Evolutionary conservation across 441 rosid genomes (phyloP), one percentile per base, ranked within the genome.

Genomic region (Pelargonium myrrhifolium): DNA sequence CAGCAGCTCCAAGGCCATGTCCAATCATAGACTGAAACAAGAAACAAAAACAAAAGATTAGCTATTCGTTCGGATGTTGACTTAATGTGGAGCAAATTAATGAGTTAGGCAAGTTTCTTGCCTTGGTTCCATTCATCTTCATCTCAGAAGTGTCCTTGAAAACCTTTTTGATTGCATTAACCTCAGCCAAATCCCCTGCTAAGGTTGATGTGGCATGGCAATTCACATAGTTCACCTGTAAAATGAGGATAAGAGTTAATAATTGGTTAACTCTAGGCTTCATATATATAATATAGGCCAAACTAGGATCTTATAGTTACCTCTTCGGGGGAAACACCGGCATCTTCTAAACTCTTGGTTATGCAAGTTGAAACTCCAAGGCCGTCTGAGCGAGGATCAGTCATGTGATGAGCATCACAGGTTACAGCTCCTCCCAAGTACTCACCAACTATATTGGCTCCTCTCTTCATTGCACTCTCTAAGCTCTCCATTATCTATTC

Each of bases 381-480:
- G 15, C 93, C 93, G 56, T 85, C 88, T 9, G 82, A 68, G 9
- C 87, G 80, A 0, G 93, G 93, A 51, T 84, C 85, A 0, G 93
- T 87, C 87, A 87, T 84, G 80, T 87, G 90, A 81, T 87, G 81
- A 74, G 93, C 93, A 69, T 85, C 90, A 47, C 87, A 84, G 15
- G 87, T 87, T 35, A 84, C 47, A 0, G 84, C 85, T 5, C 93
- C 93, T 4, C 90, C 89, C 71, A 85, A 69, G 69, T 87, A 85
- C 76, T 82, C 93, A 1, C 86, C 90, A 15, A 85, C 71, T 55
- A 87, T 80, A 64, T 81, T 83, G 51, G 93, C 90, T 63, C 87
- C 93, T 70, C 93, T 78, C 75, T 84, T 84, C 85, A 74, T 60
- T 11, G 90, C 93, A 66, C 80, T 88, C n/a, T 85, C 90, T 79